Percentiles rank a stretch among this genome's conserved stretches.
Evolutionary conservation across 2,329 filamentous ascomycete species (phyloP).

Genomic region (Cladosporium sphaerospermum): DNA sequence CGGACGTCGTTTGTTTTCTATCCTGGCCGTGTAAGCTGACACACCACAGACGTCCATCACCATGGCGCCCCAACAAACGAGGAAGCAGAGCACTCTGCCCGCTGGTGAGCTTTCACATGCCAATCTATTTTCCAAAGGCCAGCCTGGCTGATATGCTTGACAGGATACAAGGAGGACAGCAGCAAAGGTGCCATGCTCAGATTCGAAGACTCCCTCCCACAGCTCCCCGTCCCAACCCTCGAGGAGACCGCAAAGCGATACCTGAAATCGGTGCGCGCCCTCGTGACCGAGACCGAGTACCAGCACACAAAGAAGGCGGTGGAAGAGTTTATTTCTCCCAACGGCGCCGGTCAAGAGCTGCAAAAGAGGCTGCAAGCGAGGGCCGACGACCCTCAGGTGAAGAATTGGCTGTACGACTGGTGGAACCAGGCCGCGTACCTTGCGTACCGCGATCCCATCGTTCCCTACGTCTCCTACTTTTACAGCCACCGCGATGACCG

Average conservation of each 20-base stretch:
- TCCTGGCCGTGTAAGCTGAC: neutral
- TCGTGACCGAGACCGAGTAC: constrained; percentile 63
- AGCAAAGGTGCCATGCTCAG: constrained; percentile 75
- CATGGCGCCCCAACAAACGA: constrained; percentile 30
- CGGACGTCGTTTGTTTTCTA: neutral
- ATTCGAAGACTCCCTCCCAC: constrained; percentile 79
- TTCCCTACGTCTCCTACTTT: constrained; percentile 98
- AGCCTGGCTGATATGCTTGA: neutral
- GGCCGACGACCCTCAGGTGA: constrained; percentile 69
- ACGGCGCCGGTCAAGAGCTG: constrained; percentile 71
- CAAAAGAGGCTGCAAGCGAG: constrained; percentile 81
- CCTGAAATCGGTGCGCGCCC: constrained; percentile 69
- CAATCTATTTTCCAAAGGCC: neutral
- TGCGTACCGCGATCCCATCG: constrained; percentile 85
- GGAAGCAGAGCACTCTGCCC: constrained; percentile 42
- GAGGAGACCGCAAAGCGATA: constrained; percentile 77
- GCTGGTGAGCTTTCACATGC: constrained; percentile 31
- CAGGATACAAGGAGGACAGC: constrained; percentile 73
- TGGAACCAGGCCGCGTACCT: constrained; percentile 97
- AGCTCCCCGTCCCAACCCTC: constrained; percentile 71
- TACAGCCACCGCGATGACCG: constrained; percentile 97
- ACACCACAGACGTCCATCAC: constrained; percentile 10
- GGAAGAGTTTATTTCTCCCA: constrained; percentile 80
- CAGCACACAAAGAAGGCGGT: constrained; percentile 75
- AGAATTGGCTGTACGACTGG: constrained; percentile 97